phyloP scores from a whole-genome alignment of 1,284 basidiomycete species.

The Leccinum glutinopallens region DNA sequence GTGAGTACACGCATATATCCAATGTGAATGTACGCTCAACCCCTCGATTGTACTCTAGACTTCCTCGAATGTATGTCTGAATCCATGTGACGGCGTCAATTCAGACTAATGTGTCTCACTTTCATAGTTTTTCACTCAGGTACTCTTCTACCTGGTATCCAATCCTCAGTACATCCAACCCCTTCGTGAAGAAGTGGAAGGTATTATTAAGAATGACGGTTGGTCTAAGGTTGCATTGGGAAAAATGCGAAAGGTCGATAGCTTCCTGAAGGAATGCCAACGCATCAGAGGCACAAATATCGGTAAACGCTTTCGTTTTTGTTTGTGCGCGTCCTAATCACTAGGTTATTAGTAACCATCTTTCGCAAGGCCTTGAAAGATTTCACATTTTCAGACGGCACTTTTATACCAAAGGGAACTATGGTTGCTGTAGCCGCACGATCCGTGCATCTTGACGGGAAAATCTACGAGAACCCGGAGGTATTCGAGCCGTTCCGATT shows the following conservation, averaged over 20 bases:
- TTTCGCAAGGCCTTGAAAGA: conserved; percentile 37
- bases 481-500: conserved; percentile 40
- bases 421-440: conserved; percentile 26
- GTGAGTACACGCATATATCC: background rate
- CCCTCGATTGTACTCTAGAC: conserved; percentile 7
- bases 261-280: conserved; percentile 15
- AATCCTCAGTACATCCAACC: background rate
- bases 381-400: conserved; percentile 45
- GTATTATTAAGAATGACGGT: background rate
- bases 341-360: conserved; percentile 30
- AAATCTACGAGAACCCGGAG: conserved; percentile 27
- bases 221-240: conserved; percentile 3
- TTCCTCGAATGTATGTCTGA: conserved; percentile 20
- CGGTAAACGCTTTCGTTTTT: background rate
- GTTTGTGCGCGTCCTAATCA: background rate
- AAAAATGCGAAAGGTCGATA: conserved; percentile 18
- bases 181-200: conserved; percentile 43
- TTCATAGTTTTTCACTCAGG: conserved; percentile 26
- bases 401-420: conserved; percentile 40
- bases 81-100: background rate
- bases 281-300: conserved; percentile 12
- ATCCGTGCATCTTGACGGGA: conserved; percentile 31
- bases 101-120: background rate
- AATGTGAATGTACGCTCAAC: background rate
- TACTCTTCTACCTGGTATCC: conserved; percentile 23